phyloP scores from a whole-genome alignment of 2,329 filamentous ascomycete genomes.

The Alternaria incomplexa region DNA sequence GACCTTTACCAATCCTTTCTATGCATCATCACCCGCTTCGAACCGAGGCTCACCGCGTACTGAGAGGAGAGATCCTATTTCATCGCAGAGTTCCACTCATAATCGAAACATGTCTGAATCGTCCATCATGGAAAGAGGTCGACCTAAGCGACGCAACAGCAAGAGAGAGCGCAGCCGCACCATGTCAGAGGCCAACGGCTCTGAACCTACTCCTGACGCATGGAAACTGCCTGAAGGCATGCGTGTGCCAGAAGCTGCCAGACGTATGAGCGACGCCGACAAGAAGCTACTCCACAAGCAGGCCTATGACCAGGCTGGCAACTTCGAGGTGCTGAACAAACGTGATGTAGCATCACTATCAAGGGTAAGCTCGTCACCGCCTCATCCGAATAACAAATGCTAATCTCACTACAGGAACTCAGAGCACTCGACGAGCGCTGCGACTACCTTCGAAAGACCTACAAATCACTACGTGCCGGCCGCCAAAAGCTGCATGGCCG shows the following conservation, averaged over 20 bases:
- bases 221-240: conserved; percentile 49
- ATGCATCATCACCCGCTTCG: conserved; percentile 37
- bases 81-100: conserved; percentile 28
- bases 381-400: conserved; percentile 2
- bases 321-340: conserved; percentile 50
- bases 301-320: conserved; percentile 47
- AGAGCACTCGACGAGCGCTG: conserved; percentile 77
- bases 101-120: conserved; percentile 47
- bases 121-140: conserved; percentile 48
- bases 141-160: conserved; percentile 40
- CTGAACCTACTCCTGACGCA: conserved; percentile 33
- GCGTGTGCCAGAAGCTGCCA: conserved; percentile 43
- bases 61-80: conserved; percentile 41
- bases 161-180: conserved; percentile 43
- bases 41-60: conserved; percentile 40
- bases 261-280: conserved; percentile 43
- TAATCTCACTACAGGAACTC: conserved; percentile 64
- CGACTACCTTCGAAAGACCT: conserved; percentile 78
- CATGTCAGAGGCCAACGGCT: conserved; percentile 41
- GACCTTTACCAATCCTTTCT: conserved; percentile 40
- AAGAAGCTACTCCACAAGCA: conserved; percentile 48
- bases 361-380: conserved; percentile 53
- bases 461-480: conserved; percentile 75
- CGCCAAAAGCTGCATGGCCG: conserved; percentile 77
- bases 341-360: conserved; percentile 60